Conservation (phyloP, 345 rosid genomes). For the Bretschneidera sinensis region DNA sequence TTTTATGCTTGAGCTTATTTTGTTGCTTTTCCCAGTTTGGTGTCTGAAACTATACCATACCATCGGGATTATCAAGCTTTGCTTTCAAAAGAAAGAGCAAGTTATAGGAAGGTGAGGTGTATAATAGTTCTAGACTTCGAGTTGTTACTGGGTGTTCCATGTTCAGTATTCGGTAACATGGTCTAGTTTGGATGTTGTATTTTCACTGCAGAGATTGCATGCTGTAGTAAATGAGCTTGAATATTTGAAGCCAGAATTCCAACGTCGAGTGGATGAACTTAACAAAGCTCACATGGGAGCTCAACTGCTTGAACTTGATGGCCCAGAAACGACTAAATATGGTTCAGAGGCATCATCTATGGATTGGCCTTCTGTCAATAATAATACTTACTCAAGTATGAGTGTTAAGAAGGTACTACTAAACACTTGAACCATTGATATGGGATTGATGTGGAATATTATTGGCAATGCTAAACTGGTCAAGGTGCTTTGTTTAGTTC, state of each 20-base stretch:
- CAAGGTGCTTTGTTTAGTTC: too few relatives aligned
- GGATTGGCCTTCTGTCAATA: slow-evolving; percentile 41
- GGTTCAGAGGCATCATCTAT: slow-evolving; percentile 34
- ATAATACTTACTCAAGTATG: slow-evolving; percentile 27
- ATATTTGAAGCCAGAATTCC: slow-evolving; percentile 67
- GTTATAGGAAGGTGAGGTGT: slow-evolving; percentile 68
- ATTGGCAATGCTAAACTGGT: too few relatives aligned
- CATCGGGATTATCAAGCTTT: slow-evolving; percentile 75
- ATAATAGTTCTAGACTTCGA: slow-evolving; percentile 4
- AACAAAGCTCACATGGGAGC: slow-evolving; percentile 32
- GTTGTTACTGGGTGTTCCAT: not conserved
- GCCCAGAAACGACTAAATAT: slow-evolving; percentile 19
- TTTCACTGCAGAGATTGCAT: slow-evolving; percentile 50
- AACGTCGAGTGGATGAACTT: slow-evolving; percentile 42
- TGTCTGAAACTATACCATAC: slow-evolving; percentile 86
- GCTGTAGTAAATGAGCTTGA: slow-evolving; percentile 78
- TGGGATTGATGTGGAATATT: not conserved
- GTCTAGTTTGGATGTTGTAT: slow-evolving; percentile 6
- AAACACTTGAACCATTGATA: not conserved
- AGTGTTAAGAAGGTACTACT: slow-evolving; percentile 38
- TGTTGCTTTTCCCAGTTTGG: slow-evolving; percentile 50
- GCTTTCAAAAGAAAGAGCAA: slow-evolving; percentile 49
- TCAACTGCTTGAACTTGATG: slow-evolving; percentile 33
- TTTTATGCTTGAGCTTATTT: slow-evolving; percentile 8
- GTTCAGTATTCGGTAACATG: not conserved